Percentiles rank a stretch among this genome's conserved stretches.
These are phyloP conservation scores for Isatis tinctoria DNA, from an alignment of 345 rosid genomes.

Conservation along the genomic window DNA sequence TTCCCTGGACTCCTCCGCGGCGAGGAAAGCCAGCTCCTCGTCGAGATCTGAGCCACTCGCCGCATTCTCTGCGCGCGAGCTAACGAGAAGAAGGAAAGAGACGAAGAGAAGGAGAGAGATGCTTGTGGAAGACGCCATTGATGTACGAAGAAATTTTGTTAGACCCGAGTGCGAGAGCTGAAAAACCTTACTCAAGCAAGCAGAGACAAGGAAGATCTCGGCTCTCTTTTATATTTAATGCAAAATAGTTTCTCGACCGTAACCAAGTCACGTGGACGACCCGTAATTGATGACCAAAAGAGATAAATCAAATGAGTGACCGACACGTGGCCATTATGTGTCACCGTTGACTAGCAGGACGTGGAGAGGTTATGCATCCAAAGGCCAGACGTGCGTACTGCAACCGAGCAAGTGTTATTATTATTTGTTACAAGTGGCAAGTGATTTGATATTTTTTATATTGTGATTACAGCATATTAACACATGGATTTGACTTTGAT, in stretches of 20 bases:
- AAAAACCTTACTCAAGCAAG: background rate
- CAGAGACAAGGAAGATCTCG: background rate
- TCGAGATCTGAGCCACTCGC: conserved; percentile 34
- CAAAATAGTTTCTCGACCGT: background rate
- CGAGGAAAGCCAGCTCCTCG: conserved; percentile 60
- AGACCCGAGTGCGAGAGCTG: background rate
- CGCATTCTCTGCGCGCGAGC: conserved; percentile 16
- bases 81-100: conserved; percentile 19
- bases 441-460: background rate
- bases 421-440: background rate
- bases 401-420: background rate
- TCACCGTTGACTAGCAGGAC: conserved; percentile 26
- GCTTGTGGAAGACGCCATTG: conserved; percentile 31
- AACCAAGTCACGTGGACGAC: conserved; percentile 13
- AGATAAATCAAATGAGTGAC: background rate
- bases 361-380: conserved; percentile 15
- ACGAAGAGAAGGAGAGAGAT: conserved; percentile 24
- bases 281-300: background rate
- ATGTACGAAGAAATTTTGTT: background rate
- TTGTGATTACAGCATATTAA: background rate
- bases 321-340: conserved; percentile 4
- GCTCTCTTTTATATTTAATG: conserved; percentile 2
- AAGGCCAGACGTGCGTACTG: conserved; percentile 13
- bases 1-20: conserved; percentile 35
- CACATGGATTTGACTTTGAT: background rate